Conservation (phyloP, 345 rosid species). For the Rhodomyrtus tomentosa region DNA sequence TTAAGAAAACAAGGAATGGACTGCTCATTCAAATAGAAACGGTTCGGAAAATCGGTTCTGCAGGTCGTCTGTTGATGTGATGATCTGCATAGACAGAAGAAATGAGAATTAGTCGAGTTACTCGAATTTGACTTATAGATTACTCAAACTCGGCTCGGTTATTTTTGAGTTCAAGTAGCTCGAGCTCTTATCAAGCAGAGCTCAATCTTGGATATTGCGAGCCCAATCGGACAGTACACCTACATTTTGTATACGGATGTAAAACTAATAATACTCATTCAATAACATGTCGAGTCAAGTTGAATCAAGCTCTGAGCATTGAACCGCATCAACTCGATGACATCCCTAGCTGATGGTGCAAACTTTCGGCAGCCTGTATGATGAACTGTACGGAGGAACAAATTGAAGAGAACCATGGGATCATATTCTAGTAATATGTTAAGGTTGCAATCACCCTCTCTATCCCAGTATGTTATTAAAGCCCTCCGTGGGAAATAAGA, state of each 20-base stretch:
- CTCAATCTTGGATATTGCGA: not conserved
- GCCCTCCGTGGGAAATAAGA: not conserved
- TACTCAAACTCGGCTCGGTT: not conserved
- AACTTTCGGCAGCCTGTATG: not conserved
- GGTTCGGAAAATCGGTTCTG: not conserved
- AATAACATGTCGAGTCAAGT: not conserved
- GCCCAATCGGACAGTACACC: not conserved
- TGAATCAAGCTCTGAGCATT: fast-evolving
- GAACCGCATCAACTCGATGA: not conserved
- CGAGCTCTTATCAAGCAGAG: not conserved
- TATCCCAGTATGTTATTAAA: not conserved
- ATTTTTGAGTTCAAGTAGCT: not conserved
- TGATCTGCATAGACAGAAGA: not conserved
- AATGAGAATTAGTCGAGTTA: not conserved
- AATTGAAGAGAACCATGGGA: not conserved
- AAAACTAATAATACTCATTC: not conserved
- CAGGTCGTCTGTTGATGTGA: too few relatives aligned
- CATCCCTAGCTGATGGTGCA: not conserved
- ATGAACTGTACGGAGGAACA: not conserved
- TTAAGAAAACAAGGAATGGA: not conserved
- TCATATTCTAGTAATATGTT: not conserved
- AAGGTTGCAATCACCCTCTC: not conserved
- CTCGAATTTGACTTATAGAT: not conserved
- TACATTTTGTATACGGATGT: not conserved
- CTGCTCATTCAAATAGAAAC: not conserved